A percentile compares a stretch with the other conserved stretches of the same genome.
Evolutionary conservation across 2,329 filamentous ascomycete genomes (phyloP).

Genomic region (Achaetomium macrosporum): DNA sequence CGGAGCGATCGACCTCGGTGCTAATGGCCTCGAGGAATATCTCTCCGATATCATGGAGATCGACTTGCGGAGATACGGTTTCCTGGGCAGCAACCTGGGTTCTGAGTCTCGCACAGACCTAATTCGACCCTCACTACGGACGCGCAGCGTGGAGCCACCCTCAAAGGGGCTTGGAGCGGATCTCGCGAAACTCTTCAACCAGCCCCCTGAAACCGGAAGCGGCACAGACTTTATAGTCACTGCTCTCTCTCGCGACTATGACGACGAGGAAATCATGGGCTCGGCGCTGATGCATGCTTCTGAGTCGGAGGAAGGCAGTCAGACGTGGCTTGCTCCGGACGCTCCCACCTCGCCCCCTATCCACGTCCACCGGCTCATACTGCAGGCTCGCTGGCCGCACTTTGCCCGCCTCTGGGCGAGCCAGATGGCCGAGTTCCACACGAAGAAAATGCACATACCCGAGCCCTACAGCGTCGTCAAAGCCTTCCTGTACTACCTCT

Average conservation of each 20-base stretch:
- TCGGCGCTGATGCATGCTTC: constrained; percentile 44
- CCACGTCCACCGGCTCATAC: constrained; percentile 89
- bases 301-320: constrained; percentile 36
- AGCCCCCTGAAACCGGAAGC: constrained; percentile 74
- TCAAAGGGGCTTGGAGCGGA: constrained; percentile 74
- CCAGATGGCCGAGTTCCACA: constrained; percentile 97
- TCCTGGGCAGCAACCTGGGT: constrained; percentile 71
- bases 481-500: constrained; percentile 92
- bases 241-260: constrained; percentile 71
- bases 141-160: constrained; percentile 45
- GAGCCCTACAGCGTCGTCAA: constrained; percentile 93
- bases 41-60: constrained; percentile 92
- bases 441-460: constrained; percentile 94
- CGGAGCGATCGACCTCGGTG: constrained; percentile 57
- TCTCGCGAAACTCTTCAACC: constrained; percentile 79
- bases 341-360: constrained; percentile 73
- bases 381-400: constrained; percentile 94
- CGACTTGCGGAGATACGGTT: constrained; percentile 84
- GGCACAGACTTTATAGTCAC: constrained; percentile 90
- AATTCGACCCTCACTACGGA: constrained; percentile 42
- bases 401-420: constrained; percentile 87
- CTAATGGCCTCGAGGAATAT: constrained; percentile 77
- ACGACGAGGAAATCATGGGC: constrained; percentile 58
- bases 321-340: constrained; percentile 56
- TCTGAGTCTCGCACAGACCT: constrained; percentile 47